These are phyloP conservation scores for Fusarium odoratissimum DNA, from an alignment of 2,329 filamentous ascomycete genomes.

Conservation along the genomic window DNA sequence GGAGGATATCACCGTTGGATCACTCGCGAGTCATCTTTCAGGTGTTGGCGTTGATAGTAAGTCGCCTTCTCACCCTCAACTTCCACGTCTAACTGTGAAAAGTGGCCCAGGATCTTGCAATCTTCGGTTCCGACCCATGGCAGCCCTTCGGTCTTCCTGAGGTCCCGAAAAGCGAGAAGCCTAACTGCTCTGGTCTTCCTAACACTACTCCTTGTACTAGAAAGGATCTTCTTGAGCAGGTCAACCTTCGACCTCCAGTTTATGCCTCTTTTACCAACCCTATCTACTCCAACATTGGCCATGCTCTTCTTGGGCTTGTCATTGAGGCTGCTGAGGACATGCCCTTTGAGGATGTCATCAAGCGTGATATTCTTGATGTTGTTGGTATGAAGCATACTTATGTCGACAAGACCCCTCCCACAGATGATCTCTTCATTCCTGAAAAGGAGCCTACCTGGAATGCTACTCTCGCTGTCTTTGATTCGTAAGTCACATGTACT, in stretches of 20 bases:
- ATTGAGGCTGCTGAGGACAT: conserved; percentile 58
- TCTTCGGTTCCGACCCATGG: conserved; percentile 45
- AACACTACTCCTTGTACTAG: conserved; percentile 48
- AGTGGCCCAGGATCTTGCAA: conserved; percentile 51
- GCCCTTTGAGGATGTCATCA: conserved; percentile 53
- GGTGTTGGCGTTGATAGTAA: conserved; percentile 55
- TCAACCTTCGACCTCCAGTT: conserved; percentile 50
- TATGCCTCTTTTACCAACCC: conserved; percentile 58
- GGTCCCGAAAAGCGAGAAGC: conserved; percentile 44
- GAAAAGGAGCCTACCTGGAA: conserved; percentile 50
- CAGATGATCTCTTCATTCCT: conserved; percentile 51
- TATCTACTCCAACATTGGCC: conserved; percentile 62
- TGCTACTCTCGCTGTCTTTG: conserved; percentile 48
- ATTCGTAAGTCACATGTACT: conserved; percentile 45
- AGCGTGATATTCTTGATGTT: conserved; percentile 55
- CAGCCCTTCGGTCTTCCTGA: conserved; percentile 48
- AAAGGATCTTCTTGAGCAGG: conserved; percentile 45
- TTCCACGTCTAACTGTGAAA: neutral
- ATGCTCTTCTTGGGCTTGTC: conserved; percentile 57
- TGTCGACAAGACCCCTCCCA: conserved; percentile 48
- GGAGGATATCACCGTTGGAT: conserved; percentile 60
- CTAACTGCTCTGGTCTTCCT: conserved; percentile 51
- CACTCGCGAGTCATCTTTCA: conserved; percentile 58
- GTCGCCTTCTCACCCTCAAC: rapidly evolving
- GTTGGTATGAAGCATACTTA: conserved; percentile 57